Evolutionary conservation across 208 protist genomes (phyloP), one percentile per base, ranked within the genome.

Genomic region (Trypanosomatidae sp.): DNA sequence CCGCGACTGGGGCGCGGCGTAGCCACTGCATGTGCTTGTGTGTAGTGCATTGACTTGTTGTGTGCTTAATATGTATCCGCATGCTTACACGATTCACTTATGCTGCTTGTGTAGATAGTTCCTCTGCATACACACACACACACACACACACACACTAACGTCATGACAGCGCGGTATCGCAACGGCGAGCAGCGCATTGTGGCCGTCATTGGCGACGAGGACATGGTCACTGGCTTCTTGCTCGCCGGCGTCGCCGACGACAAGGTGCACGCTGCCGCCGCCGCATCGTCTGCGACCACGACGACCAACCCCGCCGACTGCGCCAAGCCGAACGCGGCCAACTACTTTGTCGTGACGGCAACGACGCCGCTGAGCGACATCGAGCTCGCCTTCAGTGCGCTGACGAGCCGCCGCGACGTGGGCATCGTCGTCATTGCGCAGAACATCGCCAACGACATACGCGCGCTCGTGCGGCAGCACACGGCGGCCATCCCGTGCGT

Each of bases 201-300:
- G 11, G 82, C 68, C 8, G 79, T 94, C 24, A 94, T 96, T 43
- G 89, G 84, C n/a, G 89, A 96, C 44, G 84, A 98, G 61, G 96
- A 98, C 51, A 97, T 93, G 11, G 85, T 98, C 1, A 97, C 95
- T 30, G 96, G 96, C 3, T 97, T 98, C 55, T 70, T 98, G 26
- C 75, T 98, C 15, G 92, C 94, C 10, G 96, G 96, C 25, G 64
- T 96, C 26, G 95, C 94, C 40, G 85, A 98, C 47, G 81, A 94
- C 45, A 66, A 92, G 50, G 47, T 52, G 11, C 48, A 30, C 10
- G 30, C 30, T 35, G 42, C 42, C 19, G 10, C 23, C 2, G 35
- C 35, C 11, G 19, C 19, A 3, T 11, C 7, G 23, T 10, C 6
- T 19, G 8, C 19, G 8, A 8, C 19, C 19, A 18, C 2, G 6